Evolutionary conservation across 257 asterid genomes (phyloP).

Genomic region (Ligustrum vulgare): DNA sequence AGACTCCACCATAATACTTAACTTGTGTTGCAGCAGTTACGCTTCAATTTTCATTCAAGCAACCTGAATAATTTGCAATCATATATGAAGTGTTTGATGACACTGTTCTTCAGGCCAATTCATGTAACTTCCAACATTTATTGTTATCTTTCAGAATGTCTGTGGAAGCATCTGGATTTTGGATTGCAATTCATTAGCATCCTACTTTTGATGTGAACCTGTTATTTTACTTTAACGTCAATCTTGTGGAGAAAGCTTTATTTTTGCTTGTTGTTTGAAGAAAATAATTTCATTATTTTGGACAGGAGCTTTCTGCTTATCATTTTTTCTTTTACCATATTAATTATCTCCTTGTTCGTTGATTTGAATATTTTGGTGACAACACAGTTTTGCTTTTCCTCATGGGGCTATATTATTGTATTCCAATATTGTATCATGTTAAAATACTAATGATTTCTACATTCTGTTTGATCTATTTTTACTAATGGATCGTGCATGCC

Average conservation of each 20-base stretch:
- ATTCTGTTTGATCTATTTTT: not conserved
- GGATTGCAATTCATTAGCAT: not conserved
- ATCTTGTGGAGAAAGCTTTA: not conserved
- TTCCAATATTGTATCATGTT: not conserved
- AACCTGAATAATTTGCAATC: not conserved
- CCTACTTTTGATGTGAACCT: not conserved
- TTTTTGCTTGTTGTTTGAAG: not conserved
- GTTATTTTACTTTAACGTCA: not conserved
- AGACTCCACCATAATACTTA: not conserved
- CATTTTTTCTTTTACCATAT: not conserved
- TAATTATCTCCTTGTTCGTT: not conserved
- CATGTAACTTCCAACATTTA: not conserved
- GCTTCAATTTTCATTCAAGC: not conserved
- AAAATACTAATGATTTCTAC: not conserved
- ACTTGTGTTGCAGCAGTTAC: not conserved
- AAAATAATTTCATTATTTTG: not conserved
- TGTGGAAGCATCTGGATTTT: not conserved
- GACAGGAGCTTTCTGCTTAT: not conserved
- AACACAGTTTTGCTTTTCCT: not conserved
- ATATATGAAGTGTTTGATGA: not conserved
- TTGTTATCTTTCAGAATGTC: not conserved
- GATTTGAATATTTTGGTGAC: not conserved
- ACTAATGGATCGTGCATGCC: slow-evolving; percentile 14
- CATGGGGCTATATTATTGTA: not conserved
- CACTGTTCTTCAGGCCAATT: not conserved